Evolutionary conservation across 1,139 yeast genomes (phyloP).

Genomic region (Pichia sp.): DNA sequence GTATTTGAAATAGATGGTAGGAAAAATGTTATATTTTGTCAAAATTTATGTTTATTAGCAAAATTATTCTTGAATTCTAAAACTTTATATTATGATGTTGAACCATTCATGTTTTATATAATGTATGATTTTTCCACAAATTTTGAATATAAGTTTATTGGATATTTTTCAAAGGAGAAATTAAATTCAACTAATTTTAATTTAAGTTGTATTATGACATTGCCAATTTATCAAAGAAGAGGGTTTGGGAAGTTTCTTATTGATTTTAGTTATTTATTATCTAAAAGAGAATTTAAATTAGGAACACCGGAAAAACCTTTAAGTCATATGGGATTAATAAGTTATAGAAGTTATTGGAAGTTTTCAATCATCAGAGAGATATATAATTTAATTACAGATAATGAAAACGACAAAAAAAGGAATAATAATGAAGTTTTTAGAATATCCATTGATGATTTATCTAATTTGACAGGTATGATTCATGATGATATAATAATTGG

Average conservation of each 20-base stretch:
- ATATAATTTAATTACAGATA: conserved; percentile 16
- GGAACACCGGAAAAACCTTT: conserved; percentile 97
- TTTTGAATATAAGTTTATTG: conserved; percentile 67
- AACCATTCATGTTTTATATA: conserved; percentile 86
- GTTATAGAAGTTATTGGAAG: conserved; percentile 87
- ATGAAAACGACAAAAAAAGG: too few species aligned
- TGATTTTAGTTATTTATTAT: conserved; percentile 78
- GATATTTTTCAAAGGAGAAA: conserved; percentile 90
- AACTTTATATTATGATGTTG: conserved; percentile 89
- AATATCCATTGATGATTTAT: conserved; percentile 52
- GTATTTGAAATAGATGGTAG: conserved; percentile 93
- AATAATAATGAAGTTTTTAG: not conserved
- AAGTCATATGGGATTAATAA: conserved; percentile 75
- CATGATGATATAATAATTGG: conserved; percentile 85
- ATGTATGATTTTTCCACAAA: conserved; percentile 38
- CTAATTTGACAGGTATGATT: conserved; percentile 76
- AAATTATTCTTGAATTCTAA: conserved; percentile 85
- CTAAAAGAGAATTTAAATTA: conserved; percentile 63
- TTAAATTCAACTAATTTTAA: conserved; percentile 69
- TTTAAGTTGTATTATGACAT: conserved; percentile 81
- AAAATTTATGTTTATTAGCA: conserved; percentile 81
- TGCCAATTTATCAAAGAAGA: conserved; percentile 80
- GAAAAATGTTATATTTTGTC: conserved; percentile 75
- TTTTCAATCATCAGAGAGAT: conserved; percentile 50
- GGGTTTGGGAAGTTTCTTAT: conserved; percentile 89